Base-by-base conservation (phyloP, 2,329 filamentous ascomycete species). In the Pyrenophora graminea region DNA sequence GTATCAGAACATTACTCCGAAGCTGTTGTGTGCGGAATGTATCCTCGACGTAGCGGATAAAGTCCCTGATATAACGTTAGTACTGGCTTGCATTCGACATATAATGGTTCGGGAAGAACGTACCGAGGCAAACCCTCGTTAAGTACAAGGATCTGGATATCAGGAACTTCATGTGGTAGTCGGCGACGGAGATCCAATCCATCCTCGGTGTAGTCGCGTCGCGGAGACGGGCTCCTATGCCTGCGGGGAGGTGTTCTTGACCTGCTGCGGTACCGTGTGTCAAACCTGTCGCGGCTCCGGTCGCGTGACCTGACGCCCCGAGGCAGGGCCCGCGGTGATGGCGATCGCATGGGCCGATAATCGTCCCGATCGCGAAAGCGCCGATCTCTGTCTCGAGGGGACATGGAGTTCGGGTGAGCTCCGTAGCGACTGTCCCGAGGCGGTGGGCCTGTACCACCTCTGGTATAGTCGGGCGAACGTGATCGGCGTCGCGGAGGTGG, bases 71-170 rank as follows among this genome's bases (percentile, higher is more conserved):
- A 8, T 15, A 4, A 18, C 10, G 41, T 62, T 39, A 61, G 50
- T 34, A 33, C 19, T 3, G 15, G 18, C 25, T 13, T 18, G 17
- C n/a, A 39, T 17, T n/a, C 8, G 36, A 19, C 27, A 4, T 12
- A 45, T 17, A 43, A n/a, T 19, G 21, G 4, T 34, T 30, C 2
- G 27, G 9, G 3, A 15, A 45, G 4, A 44, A 60, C 67, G 43
- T 48, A 71, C 68, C 67, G 58, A 52, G 69, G 68, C 6, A 95
- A 81, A 21, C 57, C 59, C 60, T 91, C 86, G 58, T 93, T 86
- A 38, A 93, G 79, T 4, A 95, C 82, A 23, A 97, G 83, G 25
- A 97, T 85, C 70, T 97, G 91, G 13, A 97, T 88, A 63, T 97
- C 91, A 2, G 93, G 92, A 18, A 97, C 86, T 58, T 94, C 85